Evolutionary conservation across 345 rosid species (phyloP).

Genomic region (Eucalyptus sideroxylon): DNA sequence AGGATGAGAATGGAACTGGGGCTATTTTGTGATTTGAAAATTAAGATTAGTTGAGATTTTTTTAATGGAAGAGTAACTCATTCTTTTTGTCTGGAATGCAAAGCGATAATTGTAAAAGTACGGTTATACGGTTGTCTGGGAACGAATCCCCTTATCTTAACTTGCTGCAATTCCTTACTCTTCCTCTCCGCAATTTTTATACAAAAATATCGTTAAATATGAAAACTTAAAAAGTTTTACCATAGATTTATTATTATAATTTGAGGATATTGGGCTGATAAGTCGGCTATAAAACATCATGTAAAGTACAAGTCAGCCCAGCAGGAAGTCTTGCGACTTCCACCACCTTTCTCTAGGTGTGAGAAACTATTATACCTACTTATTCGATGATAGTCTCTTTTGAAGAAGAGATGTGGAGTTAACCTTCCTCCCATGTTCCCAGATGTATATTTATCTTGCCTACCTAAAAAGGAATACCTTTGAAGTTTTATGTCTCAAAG

Average conservation of each 20-base stretch:
- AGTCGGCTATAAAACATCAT: accelerated
- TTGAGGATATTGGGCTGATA: too few species aligned
- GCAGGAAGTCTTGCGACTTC: too few species aligned
- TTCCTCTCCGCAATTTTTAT: background rate
- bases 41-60: background rate
- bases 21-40: background rate
- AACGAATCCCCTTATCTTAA: background rate
- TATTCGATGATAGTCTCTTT: too few species aligned
- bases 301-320: too few species aligned
- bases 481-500: accelerated
- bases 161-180: background rate
- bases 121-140: background rate
- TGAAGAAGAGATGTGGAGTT: too few species aligned
- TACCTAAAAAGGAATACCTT: too few species aligned
- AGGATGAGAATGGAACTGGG: background rate
- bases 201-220: background rate
- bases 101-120: background rate
- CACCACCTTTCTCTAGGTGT: too few species aligned
- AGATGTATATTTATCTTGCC: too few species aligned
- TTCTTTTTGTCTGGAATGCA: background rate
- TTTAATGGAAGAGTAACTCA: background rate
- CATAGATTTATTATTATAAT: too few species aligned
- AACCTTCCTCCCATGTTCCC: too few species aligned
- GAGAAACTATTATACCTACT: too few species aligned
- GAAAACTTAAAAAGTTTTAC: background rate